A percentile compares a stretch with the other conserved stretches of the same genome.
Evolutionary conservation across 352 stramenopile genomes (phyloP).

Genomic region (Phytophthora brassicae): DNA sequence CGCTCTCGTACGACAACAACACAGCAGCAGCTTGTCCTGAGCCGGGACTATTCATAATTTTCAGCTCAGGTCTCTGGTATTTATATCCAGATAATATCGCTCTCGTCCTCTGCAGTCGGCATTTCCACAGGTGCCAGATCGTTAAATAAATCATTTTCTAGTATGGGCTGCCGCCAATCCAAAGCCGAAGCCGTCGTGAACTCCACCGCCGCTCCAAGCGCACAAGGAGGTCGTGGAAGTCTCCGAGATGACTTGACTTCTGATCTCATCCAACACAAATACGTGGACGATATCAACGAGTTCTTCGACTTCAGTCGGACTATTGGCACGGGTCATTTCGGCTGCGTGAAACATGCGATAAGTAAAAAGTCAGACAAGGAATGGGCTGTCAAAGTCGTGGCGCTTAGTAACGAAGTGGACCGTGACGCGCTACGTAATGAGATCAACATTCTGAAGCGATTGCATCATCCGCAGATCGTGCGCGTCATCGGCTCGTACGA

Average conservation of each 20-base stretch:
- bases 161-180: slow-evolving; percentile 67
- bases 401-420: slow-evolving; percentile 71
- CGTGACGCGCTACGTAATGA: slow-evolving; percentile 76
- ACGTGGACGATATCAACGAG: slow-evolving; percentile 64
- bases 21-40: slow-evolving; percentile 11
- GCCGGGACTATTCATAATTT: slow-evolving; percentile 16
- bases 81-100: slow-evolving; percentile 3
- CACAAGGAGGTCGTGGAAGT: slow-evolving; percentile 24
- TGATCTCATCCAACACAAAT: slow-evolving; percentile 78
- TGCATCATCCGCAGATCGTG: slow-evolving; percentile 84
- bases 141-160: neutral
- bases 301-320: slow-evolving; percentile 64
- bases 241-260: slow-evolving; percentile 73
- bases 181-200: slow-evolving; percentile 49
- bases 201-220: slow-evolving; percentile 26
- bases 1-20: no score
- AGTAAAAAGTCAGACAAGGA: slow-evolving; percentile 68
- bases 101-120: slow-evolving; percentile 14
- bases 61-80: slow-evolving; percentile 7
- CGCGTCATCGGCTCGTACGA: slow-evolving; percentile 79
- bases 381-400: slow-evolving; percentile 79
- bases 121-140: slow-evolving; percentile 2
- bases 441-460: slow-evolving; percentile 73
- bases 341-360: slow-evolving; percentile 63
- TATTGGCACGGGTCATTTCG: slow-evolving; percentile 74